These are phyloP conservation scores for Pythium coloratum DNA, from an alignment of 352 stramenopile species.

Conservation along the genomic window DNA sequence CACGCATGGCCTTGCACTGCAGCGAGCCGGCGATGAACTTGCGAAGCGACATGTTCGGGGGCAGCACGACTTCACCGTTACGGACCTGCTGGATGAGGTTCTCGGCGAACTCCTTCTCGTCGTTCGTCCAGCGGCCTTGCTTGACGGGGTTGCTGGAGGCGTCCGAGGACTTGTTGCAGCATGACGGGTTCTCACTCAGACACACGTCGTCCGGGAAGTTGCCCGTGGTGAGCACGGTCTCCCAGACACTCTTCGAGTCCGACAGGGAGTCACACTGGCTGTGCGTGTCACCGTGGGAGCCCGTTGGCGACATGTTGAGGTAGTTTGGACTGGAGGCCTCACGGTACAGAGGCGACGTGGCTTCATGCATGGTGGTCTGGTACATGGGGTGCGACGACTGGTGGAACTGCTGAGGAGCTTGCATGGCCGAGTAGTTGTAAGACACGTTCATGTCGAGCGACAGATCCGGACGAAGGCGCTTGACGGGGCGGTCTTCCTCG, in stretches of 20 bases:
- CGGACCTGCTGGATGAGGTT: slow-evolving; percentile 55
- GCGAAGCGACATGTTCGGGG: slow-evolving; percentile 50
- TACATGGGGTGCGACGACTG: slow-evolving; percentile 11
- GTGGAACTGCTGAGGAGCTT: slow-evolving; percentile 2
- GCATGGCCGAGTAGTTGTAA: not conserved
- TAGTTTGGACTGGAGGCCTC: slow-evolving; percentile 10
- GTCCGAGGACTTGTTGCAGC: slow-evolving; percentile 24
- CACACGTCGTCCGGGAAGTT: slow-evolving; percentile 66
- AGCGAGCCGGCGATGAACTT: slow-evolving; percentile 59
- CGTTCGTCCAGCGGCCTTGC: slow-evolving; percentile 50
- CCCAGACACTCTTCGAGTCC: slow-evolving; percentile 57
- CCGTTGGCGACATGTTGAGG: slow-evolving; percentile 14
- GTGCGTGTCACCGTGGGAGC: slow-evolving; percentile 5
- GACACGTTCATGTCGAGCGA: slow-evolving; percentile 15
- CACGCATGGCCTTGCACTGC: slow-evolving; percentile 65
- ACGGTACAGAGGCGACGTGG: slow-evolving; percentile 15
- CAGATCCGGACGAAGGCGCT: slow-evolving; percentile 21
- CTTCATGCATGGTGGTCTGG: not conserved
- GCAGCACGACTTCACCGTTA: slow-evolving; percentile 42
- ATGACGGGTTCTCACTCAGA: slow-evolving; percentile 44
- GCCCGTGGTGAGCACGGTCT: slow-evolving; percentile 54
- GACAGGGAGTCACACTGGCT: slow-evolving; percentile 17
- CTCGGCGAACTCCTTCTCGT: slow-evolving; percentile 61
- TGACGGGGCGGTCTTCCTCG: slow-evolving; percentile 15
- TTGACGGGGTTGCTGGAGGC: slow-evolving; percentile 33